Base-by-base conservation (phyloP, 176 grass and related monocot species). In the Bromus sterilis region DNA sequence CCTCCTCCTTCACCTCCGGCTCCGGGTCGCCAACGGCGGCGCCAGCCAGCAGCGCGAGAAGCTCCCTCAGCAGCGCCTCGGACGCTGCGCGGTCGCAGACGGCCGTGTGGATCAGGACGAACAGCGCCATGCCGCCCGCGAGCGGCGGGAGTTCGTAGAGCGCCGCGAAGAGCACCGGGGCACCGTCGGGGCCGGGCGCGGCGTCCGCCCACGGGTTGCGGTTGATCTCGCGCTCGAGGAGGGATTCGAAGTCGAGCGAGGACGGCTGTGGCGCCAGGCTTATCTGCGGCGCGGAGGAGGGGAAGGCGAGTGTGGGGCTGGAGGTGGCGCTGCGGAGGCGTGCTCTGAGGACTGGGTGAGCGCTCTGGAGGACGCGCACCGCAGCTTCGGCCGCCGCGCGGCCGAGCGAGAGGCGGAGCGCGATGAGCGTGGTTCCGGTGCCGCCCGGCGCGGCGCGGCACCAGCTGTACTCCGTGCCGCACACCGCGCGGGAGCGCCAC, bases 151-250 rank as follows among this genome's bases (percentile, higher is more conserved):
- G 87, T 7, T 93, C 86, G 84, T 95, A 93, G 66, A 89, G 66
- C 36, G 93, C 87, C 26, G 93, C 84, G 85, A 86, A 82, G 68
- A 93, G 79, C 70, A 91, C 84, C 10, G 86, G 82, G 16, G 68
- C 23, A 53, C 33, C 39, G 48, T 92, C 69, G 39, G 84, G 4
- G 7, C 57, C 34, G 8, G 63, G 32, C 28, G 42, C 36, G 35
- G 48, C 75, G 49, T 60, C 68, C 11, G 80, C 65, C 96, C 96
- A 98, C 4, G 90, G 90, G 76, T 98, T 95, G 48, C 40, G 49
- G 86, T 95, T 95, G 23, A 98, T 89, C 88, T 98, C 93, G 86
- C 60, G 91, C 92, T 95, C 96, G 71, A 98, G 70, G 66, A 95
- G 72, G 34, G 86, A 74, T 76, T 91, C 46, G 82, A 98, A 95